Evolutionary conservation across 371 early-diverging fungal genomes (phyloP).

Genomic region (Lichtheimia ramosa): DNA sequence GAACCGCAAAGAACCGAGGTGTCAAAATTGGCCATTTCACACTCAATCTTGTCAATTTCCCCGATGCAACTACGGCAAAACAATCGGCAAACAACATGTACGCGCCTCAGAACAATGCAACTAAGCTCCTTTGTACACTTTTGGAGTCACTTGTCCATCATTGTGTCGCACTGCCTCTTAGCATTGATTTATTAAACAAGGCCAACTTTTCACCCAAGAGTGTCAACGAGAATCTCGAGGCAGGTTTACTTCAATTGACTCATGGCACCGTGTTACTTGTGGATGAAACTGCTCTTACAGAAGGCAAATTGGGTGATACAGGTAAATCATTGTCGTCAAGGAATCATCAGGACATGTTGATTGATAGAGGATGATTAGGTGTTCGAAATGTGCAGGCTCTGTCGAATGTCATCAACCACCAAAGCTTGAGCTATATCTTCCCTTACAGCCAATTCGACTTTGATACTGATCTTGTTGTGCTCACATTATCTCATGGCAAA

Average conservation of each 20-base stretch:
- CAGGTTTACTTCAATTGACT: slow-evolving; percentile 60
- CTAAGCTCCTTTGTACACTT: slow-evolving; percentile 17
- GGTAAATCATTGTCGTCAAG: slow-evolving; percentile 26
- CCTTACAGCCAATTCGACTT: slow-evolving; percentile 64
- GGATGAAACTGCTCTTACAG: slow-evolving; percentile 65
- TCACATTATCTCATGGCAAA: slow-evolving; percentile 53
- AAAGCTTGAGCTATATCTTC: slow-evolving; percentile 58
- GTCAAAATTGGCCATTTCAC: slow-evolving; percentile 50
- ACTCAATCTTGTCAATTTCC: slow-evolving; percentile 45
- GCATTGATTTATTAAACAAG: slow-evolving; percentile 50
- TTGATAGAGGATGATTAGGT: slow-evolving; percentile 25
- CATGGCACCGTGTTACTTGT: slow-evolving; percentile 56
- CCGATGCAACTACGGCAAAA: slow-evolving; percentile 6
- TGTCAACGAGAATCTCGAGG: slow-evolving; percentile 47
- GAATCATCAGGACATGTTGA: no score
- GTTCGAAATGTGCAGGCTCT: slow-evolving; percentile 63
- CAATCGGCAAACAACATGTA: not conserved
- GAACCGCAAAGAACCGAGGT: slow-evolving; percentile 34
- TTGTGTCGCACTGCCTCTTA: slow-evolving; percentile 49
- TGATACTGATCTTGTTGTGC: slow-evolving; percentile 55
- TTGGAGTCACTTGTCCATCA: slow-evolving; percentile 44
- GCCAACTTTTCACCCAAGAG: slow-evolving; percentile 52
- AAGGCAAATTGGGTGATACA: slow-evolving; percentile 57
- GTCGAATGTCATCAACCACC: slow-evolving; percentile 49
- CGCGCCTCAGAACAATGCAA: slow-evolving; percentile 16